Evolutionary conservation across 768 basidiomycete species (phyloP).

Genomic region (Hypsizygus marmoreus): DNA sequence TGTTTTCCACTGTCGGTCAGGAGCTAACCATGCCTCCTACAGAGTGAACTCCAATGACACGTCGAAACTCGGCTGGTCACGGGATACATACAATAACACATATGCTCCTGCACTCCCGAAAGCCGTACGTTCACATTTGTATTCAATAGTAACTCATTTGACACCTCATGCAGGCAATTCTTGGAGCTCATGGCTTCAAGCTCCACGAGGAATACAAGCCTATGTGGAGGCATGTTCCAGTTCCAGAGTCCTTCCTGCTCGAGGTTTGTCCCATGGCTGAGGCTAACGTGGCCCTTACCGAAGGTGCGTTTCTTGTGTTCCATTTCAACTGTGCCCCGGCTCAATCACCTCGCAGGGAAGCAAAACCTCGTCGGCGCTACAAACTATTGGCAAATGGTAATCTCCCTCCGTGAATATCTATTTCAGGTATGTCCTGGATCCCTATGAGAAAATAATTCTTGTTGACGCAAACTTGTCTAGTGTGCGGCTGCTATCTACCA

Average conservation of each 20-base stretch:
- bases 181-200: constrained; percentile 17
- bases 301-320: neutral
- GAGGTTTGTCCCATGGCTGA: constrained; percentile 18
- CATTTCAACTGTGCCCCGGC: too few species aligned
- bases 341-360: neutral
- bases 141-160: too few species aligned
- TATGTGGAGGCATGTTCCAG: constrained; percentile 13
- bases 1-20: neutral
- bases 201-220: constrained; percentile 16
- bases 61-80: constrained; percentile 23
- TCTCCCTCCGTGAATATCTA: constrained; percentile 19
- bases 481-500: constrained; percentile 14
- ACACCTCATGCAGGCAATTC: constrained; percentile 10
- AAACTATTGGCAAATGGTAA: constrained; percentile 23
- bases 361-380: constrained; percentile 18
- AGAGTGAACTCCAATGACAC: constrained; percentile 20
- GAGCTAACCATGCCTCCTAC: neutral
- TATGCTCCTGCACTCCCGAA: constrained; percentile 26
- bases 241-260: constrained; percentile 13
- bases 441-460: neutral
- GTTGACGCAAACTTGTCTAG: neutral
- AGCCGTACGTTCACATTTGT: constrained; percentile 6
- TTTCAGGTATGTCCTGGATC: constrained; percentile 16
- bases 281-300: constrained; percentile 2
- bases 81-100: constrained; percentile 22